Conservation (phyloP, 495 filamentous ascomycete species). For the Hypoxylon perforatum region DNA sequence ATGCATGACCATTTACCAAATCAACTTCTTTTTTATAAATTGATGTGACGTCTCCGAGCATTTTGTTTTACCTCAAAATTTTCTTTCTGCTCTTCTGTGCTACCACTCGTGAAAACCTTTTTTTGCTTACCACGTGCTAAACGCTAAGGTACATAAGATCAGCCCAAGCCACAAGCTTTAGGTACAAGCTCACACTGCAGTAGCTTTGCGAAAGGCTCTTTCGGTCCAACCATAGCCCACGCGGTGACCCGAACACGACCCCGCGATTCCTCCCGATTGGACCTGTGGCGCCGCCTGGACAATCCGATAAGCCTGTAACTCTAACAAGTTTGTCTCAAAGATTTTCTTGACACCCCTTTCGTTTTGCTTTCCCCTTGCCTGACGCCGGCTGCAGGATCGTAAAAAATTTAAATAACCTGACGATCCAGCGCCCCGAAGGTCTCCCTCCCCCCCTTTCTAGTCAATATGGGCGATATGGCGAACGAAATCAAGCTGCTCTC, state of each 20-base stretch:
- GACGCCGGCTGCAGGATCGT: slow-evolving; percentile 36
- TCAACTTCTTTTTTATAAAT: neutral
- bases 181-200: slow-evolving; percentile 10
- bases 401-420: slow-evolving; percentile 35
- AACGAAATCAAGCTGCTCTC: slow-evolving; percentile 98
- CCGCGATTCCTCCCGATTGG: slow-evolving; percentile 44
- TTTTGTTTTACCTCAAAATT: neutral
- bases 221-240: slow-evolving; percentile 29
- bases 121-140: slow-evolving; percentile 25
- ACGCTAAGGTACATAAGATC: slow-evolving; percentile 11
- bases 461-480: slow-evolving; percentile 60
- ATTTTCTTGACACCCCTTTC: slow-evolving; percentile 22
- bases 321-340: slow-evolving; percentile 31
- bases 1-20: neutral
- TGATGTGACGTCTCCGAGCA: neutral
- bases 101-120: slow-evolving; percentile 4
- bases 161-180: slow-evolving; percentile 4
- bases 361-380: slow-evolving; percentile 25
- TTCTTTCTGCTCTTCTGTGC: slow-evolving; percentile 5
- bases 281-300: slow-evolving; percentile 13
- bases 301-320: neutral
- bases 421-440: slow-evolving; percentile 8
- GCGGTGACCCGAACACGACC: slow-evolving; percentile 24
- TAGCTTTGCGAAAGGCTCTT: slow-evolving; percentile 21
- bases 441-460: slow-evolving; percentile 14